phyloP scores from a whole-genome alignment of 2,329 filamentous ascomycete genomes.

The Hypomyces perniciosus region DNA sequence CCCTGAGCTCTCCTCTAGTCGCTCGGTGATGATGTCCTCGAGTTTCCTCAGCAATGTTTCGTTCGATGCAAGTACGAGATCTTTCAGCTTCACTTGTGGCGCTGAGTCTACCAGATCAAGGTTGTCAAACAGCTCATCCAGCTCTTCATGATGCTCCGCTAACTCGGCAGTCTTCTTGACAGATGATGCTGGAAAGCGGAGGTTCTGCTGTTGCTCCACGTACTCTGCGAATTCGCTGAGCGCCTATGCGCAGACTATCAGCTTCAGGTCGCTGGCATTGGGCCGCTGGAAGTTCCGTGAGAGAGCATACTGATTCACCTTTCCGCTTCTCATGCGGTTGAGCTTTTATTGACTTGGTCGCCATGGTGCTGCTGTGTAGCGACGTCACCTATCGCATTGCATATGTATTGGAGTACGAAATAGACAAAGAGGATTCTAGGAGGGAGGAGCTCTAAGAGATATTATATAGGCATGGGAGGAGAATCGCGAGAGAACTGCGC shows the following conservation, averaged over 20 bases:
- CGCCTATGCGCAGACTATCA: constrained; percentile 38
- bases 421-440: constrained; percentile 9
- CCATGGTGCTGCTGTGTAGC: constrained; percentile 38
- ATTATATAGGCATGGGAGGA: neutral
- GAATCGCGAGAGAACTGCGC: neutral
- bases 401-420: constrained; percentile 25
- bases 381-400: constrained; percentile 16
- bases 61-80: constrained; percentile 62
- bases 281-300: neutral
- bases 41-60: constrained; percentile 60
- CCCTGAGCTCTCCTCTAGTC: constrained; percentile 76
- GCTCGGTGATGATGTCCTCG: constrained; percentile 56
- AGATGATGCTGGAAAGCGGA: constrained; percentile 51
- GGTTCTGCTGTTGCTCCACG: constrained; percentile 85
- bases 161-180: constrained; percentile 22
- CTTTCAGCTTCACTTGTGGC: constrained; percentile 63
- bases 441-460: neutral
- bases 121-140: constrained; percentile 87
- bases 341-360: constrained; percentile 52
- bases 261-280: neutral
- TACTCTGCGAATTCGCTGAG: constrained; percentile 97
- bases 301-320: constrained; percentile 67
- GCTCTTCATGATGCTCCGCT: constrained; percentile 64
- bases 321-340: constrained; percentile 74
- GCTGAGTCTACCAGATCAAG: constrained; percentile 72